Base-by-base conservation (phyloP, 768 basidiomycete genomes). In the Trametes cinnabarina region DNA sequence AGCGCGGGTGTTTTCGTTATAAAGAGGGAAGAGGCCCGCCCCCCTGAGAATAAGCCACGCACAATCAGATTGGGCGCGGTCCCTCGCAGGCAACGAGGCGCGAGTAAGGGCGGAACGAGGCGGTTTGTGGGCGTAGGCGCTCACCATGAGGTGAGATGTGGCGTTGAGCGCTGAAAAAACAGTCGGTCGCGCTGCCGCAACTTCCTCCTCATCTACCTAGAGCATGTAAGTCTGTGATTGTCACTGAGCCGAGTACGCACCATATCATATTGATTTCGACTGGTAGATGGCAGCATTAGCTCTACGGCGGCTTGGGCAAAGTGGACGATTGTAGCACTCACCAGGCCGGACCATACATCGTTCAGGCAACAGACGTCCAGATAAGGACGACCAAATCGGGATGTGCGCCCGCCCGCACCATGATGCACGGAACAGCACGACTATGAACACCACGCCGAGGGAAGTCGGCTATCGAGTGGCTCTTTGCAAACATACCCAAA, bases 51-150 rank as follows among this genome's bases (percentile, higher is more conserved):
- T n/a, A 11, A 19, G 11, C 20, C 37, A 17, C 15, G 39, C 34
- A n/a, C n/a, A 8, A 58, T 46, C 50, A 51, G 19, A 20, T 30
- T 28, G 57, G 26, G 57, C 57, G 57, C 57, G 43, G 37, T 20
- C 30, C 30, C 46, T 23, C 39, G 51, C 25, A 25, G 25, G 44
- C 50, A 58, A 58, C 57, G 57, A 47, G 57, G 58, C 7, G 58
- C 15, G 22, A 7, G 19, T 44, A 49, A 55, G 41, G 22, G 28
- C 19, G 34, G 39, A 47, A 56, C 54, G 61, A 63, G 61, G 61
- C 53, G 30, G 37, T 48, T 40, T 60, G 62, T 60, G 47, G 58
- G 62, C 51, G 58, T 42, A 48, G 41, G 22, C 39, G 37, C 55
- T 39, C 46, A 12, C 30, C 30, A 12, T 10, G 22, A 42, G 41